phyloP scores from a whole-genome alignment of 2,329 filamentous ascomycete genomes.

The Aspergillus pseudoviridinutans region DNA sequence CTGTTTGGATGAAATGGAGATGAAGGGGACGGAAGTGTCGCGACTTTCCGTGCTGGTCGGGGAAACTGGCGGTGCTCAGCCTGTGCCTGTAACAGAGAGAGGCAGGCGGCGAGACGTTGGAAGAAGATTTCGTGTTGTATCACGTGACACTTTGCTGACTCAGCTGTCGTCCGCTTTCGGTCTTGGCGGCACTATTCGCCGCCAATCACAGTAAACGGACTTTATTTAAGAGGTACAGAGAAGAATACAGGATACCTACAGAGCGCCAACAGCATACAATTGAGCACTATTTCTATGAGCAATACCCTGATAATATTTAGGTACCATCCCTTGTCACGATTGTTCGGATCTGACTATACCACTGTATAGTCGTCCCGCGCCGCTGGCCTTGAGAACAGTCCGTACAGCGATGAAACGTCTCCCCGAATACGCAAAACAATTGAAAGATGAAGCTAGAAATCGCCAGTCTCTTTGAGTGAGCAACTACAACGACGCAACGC shows the following conservation, averaged over 20 bases:
- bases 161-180: conserved; percentile 13
- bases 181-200: not conserved
- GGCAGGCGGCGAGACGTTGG: conserved; percentile 27
- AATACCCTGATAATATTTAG: not conserved
- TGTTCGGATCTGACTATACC: not conserved
- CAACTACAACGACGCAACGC: not conserved
- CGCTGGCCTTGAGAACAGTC: not conserved
- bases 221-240: too few relatives aligned
- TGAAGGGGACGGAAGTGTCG: conserved; percentile 37
- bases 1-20: conserved; percentile 36
- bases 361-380: not conserved
- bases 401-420: not conserved
- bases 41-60: conserved; percentile 33
- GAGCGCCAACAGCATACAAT: not conserved
- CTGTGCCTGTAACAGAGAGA: conserved; percentile 29
- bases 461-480: not conserved
- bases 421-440: not conserved
- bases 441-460: not conserved
- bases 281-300: too few relatives aligned
- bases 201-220: not conserved
- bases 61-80: conserved; percentile 37
- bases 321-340: not conserved
- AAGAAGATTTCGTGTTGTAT: conserved; percentile 30
- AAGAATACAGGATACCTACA: not conserved
- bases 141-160: conserved; percentile 26